These are phyloP conservation scores for Pseudevernia furfuracea DNA, from an alignment of 495 filamentous ascomycete species.

Conservation along the genomic window DNA sequence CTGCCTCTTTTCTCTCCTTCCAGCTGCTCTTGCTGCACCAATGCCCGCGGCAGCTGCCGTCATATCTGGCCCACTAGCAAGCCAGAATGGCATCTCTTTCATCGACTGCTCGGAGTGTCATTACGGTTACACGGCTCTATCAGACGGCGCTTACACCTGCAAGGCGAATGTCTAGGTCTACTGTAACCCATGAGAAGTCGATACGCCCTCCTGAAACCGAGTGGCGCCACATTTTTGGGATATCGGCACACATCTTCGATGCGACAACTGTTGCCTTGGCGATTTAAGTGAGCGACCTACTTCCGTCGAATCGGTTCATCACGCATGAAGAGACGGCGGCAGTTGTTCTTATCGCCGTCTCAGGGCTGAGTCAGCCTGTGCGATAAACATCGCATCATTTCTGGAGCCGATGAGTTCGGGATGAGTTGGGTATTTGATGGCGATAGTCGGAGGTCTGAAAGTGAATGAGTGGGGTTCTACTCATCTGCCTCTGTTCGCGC, in stretches of 20 bases:
- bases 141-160: background rate
- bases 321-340: no score
- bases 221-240: background rate
- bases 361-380: background rate
- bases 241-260: background rate
- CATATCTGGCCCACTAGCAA: background rate
- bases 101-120: background rate
- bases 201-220: background rate
- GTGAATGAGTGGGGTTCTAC: background rate
- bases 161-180: background rate
- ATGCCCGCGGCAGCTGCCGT: background rate
- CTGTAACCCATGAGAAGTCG: background rate
- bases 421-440: background rate
- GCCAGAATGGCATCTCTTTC: background rate
- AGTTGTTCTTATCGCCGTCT: background rate
- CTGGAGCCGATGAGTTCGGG: background rate
- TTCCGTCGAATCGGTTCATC: background rate
- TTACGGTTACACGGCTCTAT: background rate
- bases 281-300: background rate
- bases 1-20: background rate
- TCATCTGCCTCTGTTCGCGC: background rate
- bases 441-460: background rate
- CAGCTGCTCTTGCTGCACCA: background rate
- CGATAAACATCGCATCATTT: background rate
- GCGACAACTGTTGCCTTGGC: background rate